These are phyloP conservation scores for Zalaria obscura DNA, from an alignment of 2,329 filamentous ascomycete species.

Conservation along the genomic window DNA sequence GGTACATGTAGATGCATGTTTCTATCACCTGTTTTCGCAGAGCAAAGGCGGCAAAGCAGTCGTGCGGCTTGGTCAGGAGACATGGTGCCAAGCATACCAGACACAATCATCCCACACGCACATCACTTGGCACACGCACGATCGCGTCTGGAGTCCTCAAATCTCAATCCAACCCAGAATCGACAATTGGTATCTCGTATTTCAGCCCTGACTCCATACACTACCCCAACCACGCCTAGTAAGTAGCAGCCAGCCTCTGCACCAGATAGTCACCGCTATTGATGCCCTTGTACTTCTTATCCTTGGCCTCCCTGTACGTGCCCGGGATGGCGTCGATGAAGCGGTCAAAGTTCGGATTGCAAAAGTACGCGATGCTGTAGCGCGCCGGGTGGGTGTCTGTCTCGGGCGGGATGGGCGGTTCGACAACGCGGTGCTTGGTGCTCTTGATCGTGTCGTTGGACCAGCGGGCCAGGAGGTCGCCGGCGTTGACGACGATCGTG, in stretches of 20 bases:
- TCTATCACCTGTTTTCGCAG: too few species aligned
- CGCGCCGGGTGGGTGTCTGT: slow-evolving; percentile 51
- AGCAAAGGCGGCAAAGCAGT: too few species aligned
- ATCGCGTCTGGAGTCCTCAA: too few species aligned
- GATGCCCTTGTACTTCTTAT: slow-evolving; percentile 69
- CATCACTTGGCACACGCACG: too few species aligned
- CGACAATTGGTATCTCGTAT: too few species aligned
- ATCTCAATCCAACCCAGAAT: too few species aligned
- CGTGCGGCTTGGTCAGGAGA: too few species aligned
- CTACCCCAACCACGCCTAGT: slow-evolving; percentile 13
- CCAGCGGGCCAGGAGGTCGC: slow-evolving; percentile 75
- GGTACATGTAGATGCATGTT: too few species aligned
- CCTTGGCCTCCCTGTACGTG: slow-evolving; percentile 48
- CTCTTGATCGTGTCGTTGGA: slow-evolving; percentile 85
- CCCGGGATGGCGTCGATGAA: slow-evolving; percentile 70
- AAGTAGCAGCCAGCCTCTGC: slow-evolving; percentile 61
- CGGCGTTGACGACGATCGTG: slow-evolving; percentile 79
- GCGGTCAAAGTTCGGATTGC: slow-evolving; percentile 67
- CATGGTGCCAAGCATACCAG: too few species aligned
- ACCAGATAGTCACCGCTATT: slow-evolving; percentile 71
- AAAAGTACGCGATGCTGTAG: slow-evolving; percentile 88
- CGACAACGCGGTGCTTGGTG: slow-evolving; percentile 79
- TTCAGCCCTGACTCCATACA: too few species aligned
- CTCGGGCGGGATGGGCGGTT: slow-evolving; percentile 46
- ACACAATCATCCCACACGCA: too few species aligned